Base-by-base conservation (phyloP, 2,329 filamentous ascomycete species). In the Fusarium bulbicola region DNA sequence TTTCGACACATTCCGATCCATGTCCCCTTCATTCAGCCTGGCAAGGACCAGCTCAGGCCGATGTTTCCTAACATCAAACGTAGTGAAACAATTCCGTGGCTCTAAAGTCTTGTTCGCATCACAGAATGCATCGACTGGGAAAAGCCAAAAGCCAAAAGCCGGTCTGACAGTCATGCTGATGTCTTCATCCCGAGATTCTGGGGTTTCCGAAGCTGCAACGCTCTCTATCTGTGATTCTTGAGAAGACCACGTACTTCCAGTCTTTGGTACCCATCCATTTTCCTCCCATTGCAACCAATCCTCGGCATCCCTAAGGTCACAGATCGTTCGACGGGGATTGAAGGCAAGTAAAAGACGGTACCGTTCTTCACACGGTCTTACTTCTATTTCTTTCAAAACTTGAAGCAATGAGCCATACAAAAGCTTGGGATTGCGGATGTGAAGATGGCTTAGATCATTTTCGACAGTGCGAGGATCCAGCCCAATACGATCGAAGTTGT, bases 301-400 rank as follows among this genome's bases (percentile, higher is more conserved):
- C 3, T 16, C 4, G 3, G 47, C n/a, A 20, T 36, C 47, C 3
- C 4, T 12, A 7, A 14, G 12, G 14, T 34, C 20, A 6, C 34
- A 30, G 7, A 56, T 36, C 1, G 5, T 4, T 6, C 9, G 4
- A 10, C 11, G 6, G 5, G 37, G n/a, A 2, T 15, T 20, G 3
- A 56, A 42, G 4, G 24, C n/a, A 13, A 43, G 15, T 7, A 60
- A 18, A 9, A 43, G 18, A 3, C 47, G 30, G 32, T 43, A 36
- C 11, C 21, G 28, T 28, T 26, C 16, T 7, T 34, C 37, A 10
- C 15, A 1, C 7, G 36, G 49, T 10, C 18, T 18, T 16, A 56
- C 24, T 1, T 15, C 18, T 21, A 56, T 21, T 20, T 0, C 28
- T 12, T 43, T 20, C 4, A 60, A 8, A 11, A 18, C 5, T 14